Evolutionary conservation across 495 filamentous ascomycete genomes (phyloP), one percentile per base, ranked within the genome.

Genomic region (Talaromyces wortmannii): DNA sequence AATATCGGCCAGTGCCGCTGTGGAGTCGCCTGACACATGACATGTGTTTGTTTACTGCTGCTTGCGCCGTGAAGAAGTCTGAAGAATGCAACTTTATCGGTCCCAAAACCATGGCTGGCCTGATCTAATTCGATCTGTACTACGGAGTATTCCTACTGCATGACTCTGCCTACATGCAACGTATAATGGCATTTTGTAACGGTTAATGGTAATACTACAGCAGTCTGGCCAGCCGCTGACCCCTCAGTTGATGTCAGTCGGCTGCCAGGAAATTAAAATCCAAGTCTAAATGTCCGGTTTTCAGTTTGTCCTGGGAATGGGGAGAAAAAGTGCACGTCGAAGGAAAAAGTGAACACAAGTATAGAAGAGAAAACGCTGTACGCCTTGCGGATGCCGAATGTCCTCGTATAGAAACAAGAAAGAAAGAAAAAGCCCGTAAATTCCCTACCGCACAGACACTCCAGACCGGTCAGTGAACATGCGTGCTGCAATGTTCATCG

Each of bases 401-500:
- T 53, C 42, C 44, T 53, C 52, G 40, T 31, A 53, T 23, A 48
- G 32, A 55, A 31, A 33, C 23, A 23, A 23, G 23, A 23, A 23
- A 23, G 23, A 23, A 23, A 23, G 23, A 23, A 23, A 23, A 23
- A 23, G 23, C 23, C 23, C 23, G 23, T 23, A 23, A 23, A 50
- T 16, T 12, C 17, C n/a, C 32, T 58, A 67, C 59, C 74, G 74
- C 57, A 77, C 72, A 48, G 74, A 77, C 53, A 77, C 72, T 8
- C 74, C 74, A 31, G 74, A 77, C 18, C 74, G 71, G 60, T 88
- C 88, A 55, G 91, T 97, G 70, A 92, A 97, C 91, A 99, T 91
- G 66, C 94, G 84, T 16, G 92, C 83, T 15, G 94, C 91, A 67
- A 99, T 97, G 74, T 97, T 97, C 94, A 99, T 99, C 52, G 90